Base-by-base conservation (phyloP, 441 rosid species). In the Gossypium davidsonii region DNA sequence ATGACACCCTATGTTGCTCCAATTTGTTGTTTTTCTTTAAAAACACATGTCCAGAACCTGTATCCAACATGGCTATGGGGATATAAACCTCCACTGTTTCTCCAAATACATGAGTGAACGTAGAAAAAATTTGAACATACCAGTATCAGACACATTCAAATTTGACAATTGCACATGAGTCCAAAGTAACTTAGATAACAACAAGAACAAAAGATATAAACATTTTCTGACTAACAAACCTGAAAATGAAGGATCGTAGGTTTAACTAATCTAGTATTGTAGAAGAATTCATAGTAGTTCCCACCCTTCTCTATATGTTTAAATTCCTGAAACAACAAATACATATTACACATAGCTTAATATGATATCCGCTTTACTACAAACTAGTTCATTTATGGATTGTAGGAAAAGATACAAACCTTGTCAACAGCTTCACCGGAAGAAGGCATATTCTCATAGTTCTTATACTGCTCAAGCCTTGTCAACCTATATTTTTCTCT, bases 381-480 rank as follows among this genome's bases (percentile, higher is more conserved):
- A 21, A 44, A 21, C 53, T 21, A 65, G 28, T 18, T 20, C 55
- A 14, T 11, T 44, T 14, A 52, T 8, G 26, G 18, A 71, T 23
- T 12, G n/a, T 8, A 76, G 31, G 2, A 59, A 4, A 72, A 39
- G 31, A 2, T 51, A 51, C 4, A 70, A 59, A 86, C 92, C 90
- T 82, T 82, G 25, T 78, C 85, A 0, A 73, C 77, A 67, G 74
- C 79, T 65, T 79, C 82, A 18, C 87, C 88, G 9, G 91, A 85
- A 2, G 11, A 67, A 12, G 83, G 85, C 4, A 87, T 74, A 63
- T 82, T 85, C 80, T 77, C 91, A 37, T 85, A 85, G 67, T 89
- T 89, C 63, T 79, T 84, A 79, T 89, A 89, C 72, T 85, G 88
- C 71, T 87, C 86, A 58, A 89, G 85, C 83, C 93, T 77, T 1